Conservation (phyloP, 805 yeast genomes). For the Sugiyamaella lignohabitans region DNA sequence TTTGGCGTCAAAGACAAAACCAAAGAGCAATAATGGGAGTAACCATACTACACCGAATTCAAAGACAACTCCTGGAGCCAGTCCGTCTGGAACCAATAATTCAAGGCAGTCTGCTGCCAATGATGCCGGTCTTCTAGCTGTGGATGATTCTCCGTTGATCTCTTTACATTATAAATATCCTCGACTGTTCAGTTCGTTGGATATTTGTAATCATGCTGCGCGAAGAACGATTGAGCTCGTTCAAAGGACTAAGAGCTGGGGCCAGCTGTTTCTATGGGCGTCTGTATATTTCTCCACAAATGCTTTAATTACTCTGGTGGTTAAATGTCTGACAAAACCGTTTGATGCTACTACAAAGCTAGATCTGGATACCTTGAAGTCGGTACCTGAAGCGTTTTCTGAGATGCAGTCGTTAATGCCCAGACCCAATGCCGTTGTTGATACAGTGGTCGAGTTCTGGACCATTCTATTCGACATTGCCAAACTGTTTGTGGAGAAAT, state of each 20-base stretch:
- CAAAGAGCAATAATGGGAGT: constrained; percentile 1
- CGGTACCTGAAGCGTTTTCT: background rate
- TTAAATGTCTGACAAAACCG: constrained; percentile 17
- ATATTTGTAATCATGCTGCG: constrained; percentile 19
- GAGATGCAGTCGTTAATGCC: background rate
- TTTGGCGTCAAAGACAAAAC: background rate
- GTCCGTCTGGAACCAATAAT: background rate
- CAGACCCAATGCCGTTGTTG: background rate
- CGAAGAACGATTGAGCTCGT: constrained; percentile 17
- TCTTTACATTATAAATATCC: constrained; percentile 12
- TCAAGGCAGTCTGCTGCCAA: background rate
- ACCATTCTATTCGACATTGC: constrained; percentile 3
- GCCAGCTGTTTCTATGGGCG: constrained; percentile 10
- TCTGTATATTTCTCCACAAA: constrained; percentile 12
- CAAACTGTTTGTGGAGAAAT: constrained; percentile 8
- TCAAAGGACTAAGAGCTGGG: constrained; percentile 11
- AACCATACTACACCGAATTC: background rate
- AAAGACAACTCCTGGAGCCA: background rate
- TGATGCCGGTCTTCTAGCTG: constrained; percentile 1
- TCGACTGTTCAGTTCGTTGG: constrained; percentile 15
- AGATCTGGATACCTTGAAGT: constrained; percentile 14
- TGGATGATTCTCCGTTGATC: background rate
- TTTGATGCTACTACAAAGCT: constrained; percentile 14
- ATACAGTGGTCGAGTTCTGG: constrained; percentile 12
- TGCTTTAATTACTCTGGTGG: constrained; percentile 18